These are phyloP conservation scores for Lactarius vividus DNA, from an alignment of 768 basidiomycete genomes.

Conservation along the genomic window DNA sequence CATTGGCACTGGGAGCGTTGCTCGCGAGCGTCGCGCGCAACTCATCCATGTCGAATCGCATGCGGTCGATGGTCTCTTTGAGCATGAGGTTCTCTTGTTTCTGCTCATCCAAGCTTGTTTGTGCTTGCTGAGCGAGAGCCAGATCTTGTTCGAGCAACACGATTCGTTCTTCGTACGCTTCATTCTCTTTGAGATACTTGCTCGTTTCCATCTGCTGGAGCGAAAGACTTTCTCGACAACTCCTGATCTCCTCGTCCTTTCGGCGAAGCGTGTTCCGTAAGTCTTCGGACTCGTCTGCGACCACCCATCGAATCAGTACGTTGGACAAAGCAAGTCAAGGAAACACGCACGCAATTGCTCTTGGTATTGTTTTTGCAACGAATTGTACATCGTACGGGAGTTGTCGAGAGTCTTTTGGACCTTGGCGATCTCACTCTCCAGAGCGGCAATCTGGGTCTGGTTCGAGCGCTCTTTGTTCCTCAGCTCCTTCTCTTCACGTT, in stretches of 20 bases:
- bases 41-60: constrained; percentile 93
- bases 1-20: constrained; percentile 36
- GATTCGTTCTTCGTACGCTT: constrained; percentile 70
- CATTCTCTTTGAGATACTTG: constrained; percentile 67
- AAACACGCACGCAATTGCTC: constrained; percentile 78
- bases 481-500: constrained; percentile 92
- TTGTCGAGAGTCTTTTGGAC: constrained; percentile 71
- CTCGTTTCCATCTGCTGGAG: constrained; percentile 62
- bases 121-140: constrained; percentile 62
- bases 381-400: constrained; percentile 67
- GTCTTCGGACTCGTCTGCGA: constrained; percentile 69
- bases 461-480: constrained; percentile 79
- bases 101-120: constrained; percentile 80
- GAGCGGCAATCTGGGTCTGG: constrained; percentile 58
- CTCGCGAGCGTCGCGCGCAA: constrained; percentile 54
- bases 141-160: constrained; percentile 71
- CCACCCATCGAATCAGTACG: constrained; percentile 1
- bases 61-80: constrained; percentile 94
- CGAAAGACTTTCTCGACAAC: constrained; percentile 55
- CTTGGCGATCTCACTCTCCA: constrained; percentile 80
- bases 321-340: background rate
- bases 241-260: constrained; percentile 70
- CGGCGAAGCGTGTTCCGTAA: constrained; percentile 71
- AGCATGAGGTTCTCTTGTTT: constrained; percentile 92
- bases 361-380: constrained; percentile 82